These are phyloP conservation scores for Scheffersomyces insectosa DNA, from an alignment of 1,139 yeast species.

Conservation along the genomic window DNA sequence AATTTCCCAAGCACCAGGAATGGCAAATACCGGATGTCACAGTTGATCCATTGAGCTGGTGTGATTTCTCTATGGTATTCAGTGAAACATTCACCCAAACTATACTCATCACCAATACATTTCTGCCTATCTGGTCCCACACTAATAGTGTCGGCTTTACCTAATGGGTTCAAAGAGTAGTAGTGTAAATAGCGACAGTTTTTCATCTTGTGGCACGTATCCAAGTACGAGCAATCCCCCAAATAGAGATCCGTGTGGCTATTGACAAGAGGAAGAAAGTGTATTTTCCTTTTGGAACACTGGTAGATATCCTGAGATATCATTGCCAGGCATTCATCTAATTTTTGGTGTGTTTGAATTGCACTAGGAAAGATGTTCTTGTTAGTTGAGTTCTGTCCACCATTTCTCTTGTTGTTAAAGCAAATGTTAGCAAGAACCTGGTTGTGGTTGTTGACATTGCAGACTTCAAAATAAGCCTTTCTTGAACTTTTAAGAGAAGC, in stretches of 20 bases:
- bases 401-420: constrained; percentile 19
- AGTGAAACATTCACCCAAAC: constrained; percentile 56
- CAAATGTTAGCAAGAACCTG: constrained; percentile 29
- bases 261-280: constrained; percentile 61
- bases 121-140: constrained; percentile 3
- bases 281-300: constrained; percentile 55
- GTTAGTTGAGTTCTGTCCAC: constrained; percentile 16
- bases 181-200: constrained; percentile 84
- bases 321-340: constrained; percentile 12
- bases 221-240: constrained; percentile 95
- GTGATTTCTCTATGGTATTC: constrained; percentile 25
- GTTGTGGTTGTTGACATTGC: constrained; percentile 50
- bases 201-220: constrained; percentile 86
- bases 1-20: constrained; percentile 74
- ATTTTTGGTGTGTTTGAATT: constrained; percentile 11
- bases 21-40: constrained; percentile 76
- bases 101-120: constrained; percentile 39
- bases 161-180: constrained; percentile 54
- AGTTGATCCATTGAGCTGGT: constrained; percentile 84
- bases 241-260: constrained; percentile 58
- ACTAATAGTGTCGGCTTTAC: neutral
- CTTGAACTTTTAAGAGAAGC: constrained; percentile 34
- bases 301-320: constrained; percentile 25
- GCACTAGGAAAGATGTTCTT: constrained; percentile 2
- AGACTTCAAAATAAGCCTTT: constrained; percentile 52